These are phyloP conservation scores for Trichoderma sp. DNA, from an alignment of 2,329 filamentous ascomycete genomes.

Conservation along the genomic window DNA sequence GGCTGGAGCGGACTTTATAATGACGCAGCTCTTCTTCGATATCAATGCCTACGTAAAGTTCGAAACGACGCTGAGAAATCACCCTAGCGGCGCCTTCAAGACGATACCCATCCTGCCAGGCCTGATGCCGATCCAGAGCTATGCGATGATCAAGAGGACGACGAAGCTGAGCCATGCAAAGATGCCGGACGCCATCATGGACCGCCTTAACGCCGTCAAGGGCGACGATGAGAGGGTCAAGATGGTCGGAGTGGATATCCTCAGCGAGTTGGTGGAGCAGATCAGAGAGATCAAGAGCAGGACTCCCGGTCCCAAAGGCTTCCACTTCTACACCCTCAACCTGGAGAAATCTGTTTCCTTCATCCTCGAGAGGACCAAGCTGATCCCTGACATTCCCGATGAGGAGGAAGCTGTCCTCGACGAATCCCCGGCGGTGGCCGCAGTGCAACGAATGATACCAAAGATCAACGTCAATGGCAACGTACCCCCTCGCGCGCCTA, in stretches of 20 bases:
- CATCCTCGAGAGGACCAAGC: constrained; percentile 80
- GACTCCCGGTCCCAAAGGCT: constrained; percentile 68
- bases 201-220: constrained; percentile 71
- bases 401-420: constrained; percentile 56
- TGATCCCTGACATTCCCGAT: constrained; percentile 70
- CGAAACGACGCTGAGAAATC: constrained; percentile 73
- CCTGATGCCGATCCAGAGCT: constrained; percentile 96
- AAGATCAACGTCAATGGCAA: constrained; percentile 53
- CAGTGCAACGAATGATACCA: constrained; percentile 32
- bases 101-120: constrained; percentile 89
- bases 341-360: constrained; percentile 95
- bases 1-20: constrained; percentile 95
- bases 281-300: constrained; percentile 67
- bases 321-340: constrained; percentile 98
- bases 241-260: constrained; percentile 75
- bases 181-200: constrained; percentile 71
- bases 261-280: constrained; percentile 80
- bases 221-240: constrained; percentile 82
- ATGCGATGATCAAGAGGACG: constrained; percentile 90
- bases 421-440: constrained; percentile 39
- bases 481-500: constrained; percentile 39
- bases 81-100: constrained; percentile 84
- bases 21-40: constrained; percentile 98
- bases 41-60: constrained; percentile 79
- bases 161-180: constrained; percentile 92